Evolutionary conservation across 768 basidiomycete genomes (phyloP).

Genomic region (Auriscalpium microsporum): DNA sequence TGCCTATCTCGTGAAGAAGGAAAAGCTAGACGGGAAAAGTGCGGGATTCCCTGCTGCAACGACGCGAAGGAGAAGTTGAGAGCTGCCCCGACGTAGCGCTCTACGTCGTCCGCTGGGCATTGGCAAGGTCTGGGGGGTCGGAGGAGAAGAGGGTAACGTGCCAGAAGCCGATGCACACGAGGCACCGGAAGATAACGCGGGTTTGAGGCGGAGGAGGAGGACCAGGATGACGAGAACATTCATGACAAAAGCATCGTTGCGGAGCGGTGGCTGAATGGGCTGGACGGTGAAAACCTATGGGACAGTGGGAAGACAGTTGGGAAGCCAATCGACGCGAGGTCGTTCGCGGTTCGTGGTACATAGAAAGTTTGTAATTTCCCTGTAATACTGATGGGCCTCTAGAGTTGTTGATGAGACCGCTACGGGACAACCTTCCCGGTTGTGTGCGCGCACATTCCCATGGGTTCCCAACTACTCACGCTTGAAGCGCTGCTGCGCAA

Average conservation of each 20-base stretch:
- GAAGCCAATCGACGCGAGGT: constrained; percentile 66
- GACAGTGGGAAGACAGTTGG: constrained; percentile 68
- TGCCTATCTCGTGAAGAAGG: neutral
- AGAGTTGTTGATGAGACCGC: constrained; percentile 54
- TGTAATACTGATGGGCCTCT: constrained; percentile 57
- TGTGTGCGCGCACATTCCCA: neutral
- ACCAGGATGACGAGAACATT: constrained; percentile 64
- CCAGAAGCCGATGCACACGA: constrained; percentile 84
- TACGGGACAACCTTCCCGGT: constrained; percentile 19
- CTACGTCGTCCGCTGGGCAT: constrained; percentile 82
- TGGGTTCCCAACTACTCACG: constrained; percentile 34
- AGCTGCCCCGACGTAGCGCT: constrained; percentile 62
- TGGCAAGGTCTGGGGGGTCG: constrained; percentile 58
- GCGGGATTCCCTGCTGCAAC: constrained; percentile 52
- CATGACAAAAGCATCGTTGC: constrained; percentile 61
- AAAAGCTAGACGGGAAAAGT: constrained; percentile 68
- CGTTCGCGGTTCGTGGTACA: constrained; percentile 47
- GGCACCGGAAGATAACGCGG: constrained; percentile 61
- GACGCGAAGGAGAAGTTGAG: constrained; percentile 64
- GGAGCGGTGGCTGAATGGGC: constrained; percentile 53
- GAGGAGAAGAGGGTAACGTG: constrained; percentile 70
- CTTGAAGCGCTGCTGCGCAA: constrained; percentile 76
- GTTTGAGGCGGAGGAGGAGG: constrained; percentile 61
- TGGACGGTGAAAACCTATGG: constrained; percentile 44
- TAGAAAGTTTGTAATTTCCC: constrained; percentile 65